phyloP scores from a whole-genome alignment of 208 protist genomes.

The Wallacemonas sp. region DNA sequence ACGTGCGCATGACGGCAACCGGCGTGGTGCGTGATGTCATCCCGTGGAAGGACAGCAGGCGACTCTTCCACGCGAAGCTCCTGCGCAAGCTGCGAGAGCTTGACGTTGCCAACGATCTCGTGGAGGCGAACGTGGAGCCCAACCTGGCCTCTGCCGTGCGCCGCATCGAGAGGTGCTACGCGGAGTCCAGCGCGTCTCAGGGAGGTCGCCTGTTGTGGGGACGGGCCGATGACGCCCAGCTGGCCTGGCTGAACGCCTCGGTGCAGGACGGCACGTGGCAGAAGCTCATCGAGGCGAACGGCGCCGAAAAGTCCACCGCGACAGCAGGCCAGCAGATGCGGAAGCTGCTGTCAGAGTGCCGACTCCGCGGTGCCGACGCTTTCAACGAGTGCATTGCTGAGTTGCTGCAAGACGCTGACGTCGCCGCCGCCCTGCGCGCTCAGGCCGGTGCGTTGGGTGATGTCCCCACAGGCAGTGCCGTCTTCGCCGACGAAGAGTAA shows the following conservation, averaged over 20 bases:
- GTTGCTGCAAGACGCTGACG: slow-evolving; percentile 44
- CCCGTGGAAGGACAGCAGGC: slow-evolving; percentile 88
- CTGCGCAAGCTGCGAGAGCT: slow-evolving; percentile 87
- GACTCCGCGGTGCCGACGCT: slow-evolving; percentile 5
- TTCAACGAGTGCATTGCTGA: slow-evolving; percentile 40
- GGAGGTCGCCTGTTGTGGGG: slow-evolving; percentile 37
- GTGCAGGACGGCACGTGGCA: slow-evolving; percentile 3
- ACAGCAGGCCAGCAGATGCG: slow-evolving; percentile 10
- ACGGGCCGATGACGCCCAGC: slow-evolving; percentile 30
- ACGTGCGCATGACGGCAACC: slow-evolving; percentile 96
- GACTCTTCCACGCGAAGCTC: slow-evolving; percentile 93
- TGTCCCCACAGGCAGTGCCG: background rate
- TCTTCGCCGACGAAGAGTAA: slow-evolving; percentile 2
- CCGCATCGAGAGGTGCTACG: slow-evolving; percentile 42
- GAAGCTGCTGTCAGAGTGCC: slow-evolving; percentile 14
- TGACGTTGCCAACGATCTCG: slow-evolving; percentile 52
- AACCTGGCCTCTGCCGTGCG: slow-evolving; percentile 37
- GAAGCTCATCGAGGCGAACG: background rate
- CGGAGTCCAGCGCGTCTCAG: slow-evolving; percentile 9
- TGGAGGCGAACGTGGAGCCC: slow-evolving; percentile 25
- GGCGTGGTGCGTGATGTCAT: slow-evolving; percentile 90
- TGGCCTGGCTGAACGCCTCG: slow-evolving; percentile 46
- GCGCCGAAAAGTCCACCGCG: background rate
- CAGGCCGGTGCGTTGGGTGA: slow-evolving; percentile 8
- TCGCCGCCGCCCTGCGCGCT: slow-evolving; percentile 20